A percentile compares a stretch with the other conserved stretches of the same genome.
Conservation (phyloP, 2,329 filamentous ascomycete genomes). For the Penicillium sp. region DNA sequence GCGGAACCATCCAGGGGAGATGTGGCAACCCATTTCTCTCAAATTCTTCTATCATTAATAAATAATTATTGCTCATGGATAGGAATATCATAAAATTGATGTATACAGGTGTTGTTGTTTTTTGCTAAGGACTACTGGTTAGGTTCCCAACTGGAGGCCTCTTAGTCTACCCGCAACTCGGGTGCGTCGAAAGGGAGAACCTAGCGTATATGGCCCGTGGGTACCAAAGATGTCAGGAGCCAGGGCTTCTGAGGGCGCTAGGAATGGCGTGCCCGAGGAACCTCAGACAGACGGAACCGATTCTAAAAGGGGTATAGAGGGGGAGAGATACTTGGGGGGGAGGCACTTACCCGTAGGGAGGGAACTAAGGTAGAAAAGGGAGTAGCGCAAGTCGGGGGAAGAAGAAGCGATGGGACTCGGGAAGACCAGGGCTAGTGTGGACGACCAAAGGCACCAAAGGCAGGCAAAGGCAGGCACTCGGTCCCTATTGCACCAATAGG, state of each 20-base stretch:
- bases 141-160: constrained; percentile 20
- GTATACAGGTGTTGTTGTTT: constrained; percentile 17
- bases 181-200: constrained; percentile 32
- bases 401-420: constrained; percentile 31
- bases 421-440: constrained; percentile 30
- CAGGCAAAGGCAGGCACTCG: not conserved
- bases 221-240: constrained; percentile 30
- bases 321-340: not conserved
- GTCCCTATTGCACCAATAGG: constrained; percentile 4
- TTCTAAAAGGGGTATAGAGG: constrained; percentile 12
- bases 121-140: constrained; percentile 17
- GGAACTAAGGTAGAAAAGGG: constrained; percentile 34
- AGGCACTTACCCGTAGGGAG: constrained; percentile 5
- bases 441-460: not conserved
- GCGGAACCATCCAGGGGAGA: constrained; percentile 8
- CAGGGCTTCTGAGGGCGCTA: constrained; percentile 8
- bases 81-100: not conserved
- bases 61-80: not conserved
- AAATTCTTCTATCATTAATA: constrained; percentile 9
- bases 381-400: constrained; percentile 40
- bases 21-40: constrained; percentile 24
- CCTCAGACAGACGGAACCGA: constrained; percentile 25
- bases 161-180: constrained; percentile 40
- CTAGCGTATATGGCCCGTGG: constrained; percentile 36
- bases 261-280: constrained; percentile 38